A percentile compares a stretch with the other conserved stretches of the same genome.
These are phyloP conservation scores for Solanum bulbocastanum DNA, from an alignment of 257 asterid genomes.

Conservation along the genomic window DNA sequence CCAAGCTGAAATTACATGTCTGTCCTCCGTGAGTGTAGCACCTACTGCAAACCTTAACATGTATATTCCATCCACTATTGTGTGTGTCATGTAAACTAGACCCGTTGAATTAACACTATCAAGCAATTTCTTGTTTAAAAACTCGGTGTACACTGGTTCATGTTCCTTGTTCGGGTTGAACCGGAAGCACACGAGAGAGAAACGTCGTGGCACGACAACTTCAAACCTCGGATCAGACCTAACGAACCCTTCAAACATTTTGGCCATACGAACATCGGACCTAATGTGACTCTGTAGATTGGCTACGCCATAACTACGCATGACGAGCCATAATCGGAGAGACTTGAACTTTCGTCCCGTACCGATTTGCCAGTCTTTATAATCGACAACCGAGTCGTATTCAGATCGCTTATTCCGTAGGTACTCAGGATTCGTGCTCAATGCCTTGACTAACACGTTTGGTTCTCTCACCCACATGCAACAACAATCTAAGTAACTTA, in stretches of 20 bases:
- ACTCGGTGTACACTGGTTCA: neutral
- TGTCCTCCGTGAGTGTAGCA: slow-evolving; percentile 24
- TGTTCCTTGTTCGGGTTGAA: slow-evolving; percentile 1
- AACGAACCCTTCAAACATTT: slow-evolving; percentile 11
- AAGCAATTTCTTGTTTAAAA: slow-evolving; percentile 15
- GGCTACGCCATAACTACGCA: slow-evolving; percentile 14
- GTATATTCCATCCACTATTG: slow-evolving; percentile 11
- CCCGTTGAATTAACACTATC: slow-evolving; percentile 24
- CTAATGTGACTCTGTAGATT: slow-evolving; percentile 19
- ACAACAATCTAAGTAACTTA: slow-evolving; percentile 22
- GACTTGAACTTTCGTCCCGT: slow-evolving; percentile 23
- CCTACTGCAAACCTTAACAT: slow-evolving; percentile 29
- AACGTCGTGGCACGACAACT: neutral
- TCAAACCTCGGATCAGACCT: slow-evolving; percentile 13
- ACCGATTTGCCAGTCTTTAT: slow-evolving; percentile 25
- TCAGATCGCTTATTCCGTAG: slow-evolving; percentile 11
- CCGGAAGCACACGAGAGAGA: slow-evolving; percentile 15
- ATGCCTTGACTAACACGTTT: slow-evolving; percentile 1
- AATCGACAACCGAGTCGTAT: slow-evolving; percentile 12
- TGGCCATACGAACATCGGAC: slow-evolving; percentile 17
- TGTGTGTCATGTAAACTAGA: slow-evolving; percentile 22
- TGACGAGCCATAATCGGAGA: slow-evolving; percentile 15
- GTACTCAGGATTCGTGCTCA: slow-evolving; percentile 22
- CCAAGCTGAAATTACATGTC: slow-evolving; percentile 22
- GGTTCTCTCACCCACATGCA: slow-evolving; percentile 23